Conservation (phyloP, 169 alveolate species). For the Cryptosporidium parvum region DNA sequence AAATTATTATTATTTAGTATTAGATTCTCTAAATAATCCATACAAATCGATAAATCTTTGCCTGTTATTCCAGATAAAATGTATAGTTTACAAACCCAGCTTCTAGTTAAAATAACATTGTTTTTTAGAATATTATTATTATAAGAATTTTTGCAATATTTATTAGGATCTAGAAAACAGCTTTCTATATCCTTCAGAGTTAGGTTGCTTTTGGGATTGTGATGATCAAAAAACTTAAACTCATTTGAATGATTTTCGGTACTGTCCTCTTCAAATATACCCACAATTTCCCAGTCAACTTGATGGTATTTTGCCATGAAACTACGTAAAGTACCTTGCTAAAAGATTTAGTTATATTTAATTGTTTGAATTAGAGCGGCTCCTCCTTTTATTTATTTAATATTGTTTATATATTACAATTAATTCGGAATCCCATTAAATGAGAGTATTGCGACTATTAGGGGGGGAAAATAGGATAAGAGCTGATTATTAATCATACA, state of each 20-base stretch:
- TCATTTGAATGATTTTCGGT: neutral
- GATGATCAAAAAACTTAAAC: too few species aligned
- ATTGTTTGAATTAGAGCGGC: neutral
- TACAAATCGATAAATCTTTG: slow-evolving; percentile 18
- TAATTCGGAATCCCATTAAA: neutral
- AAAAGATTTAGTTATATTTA: neutral
- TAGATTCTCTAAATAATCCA: slow-evolving; percentile 4
- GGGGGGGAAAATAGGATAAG: neutral
- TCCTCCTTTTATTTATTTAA: neutral
- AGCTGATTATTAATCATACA: neutral
- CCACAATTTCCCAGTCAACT: slow-evolving; percentile 30
- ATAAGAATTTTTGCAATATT: neutral
- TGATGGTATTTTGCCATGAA: neutral
- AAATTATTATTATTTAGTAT: neutral
- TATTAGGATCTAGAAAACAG: neutral
- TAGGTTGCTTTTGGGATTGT: neutral
- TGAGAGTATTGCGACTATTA: neutral
- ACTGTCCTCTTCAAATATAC: neutral
- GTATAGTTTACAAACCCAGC: slow-evolving; percentile 33
- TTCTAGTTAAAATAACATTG: slow-evolving; percentile 2
- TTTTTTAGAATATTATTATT: neutral
- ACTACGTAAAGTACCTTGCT: neutral
- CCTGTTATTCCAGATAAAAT: slow-evolving; percentile 20
- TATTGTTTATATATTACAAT: too few species aligned
- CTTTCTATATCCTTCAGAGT: neutral